Base-by-base conservation (phyloP, 106 monocot genomes). In the Narthecium ossifragum region DNA sequence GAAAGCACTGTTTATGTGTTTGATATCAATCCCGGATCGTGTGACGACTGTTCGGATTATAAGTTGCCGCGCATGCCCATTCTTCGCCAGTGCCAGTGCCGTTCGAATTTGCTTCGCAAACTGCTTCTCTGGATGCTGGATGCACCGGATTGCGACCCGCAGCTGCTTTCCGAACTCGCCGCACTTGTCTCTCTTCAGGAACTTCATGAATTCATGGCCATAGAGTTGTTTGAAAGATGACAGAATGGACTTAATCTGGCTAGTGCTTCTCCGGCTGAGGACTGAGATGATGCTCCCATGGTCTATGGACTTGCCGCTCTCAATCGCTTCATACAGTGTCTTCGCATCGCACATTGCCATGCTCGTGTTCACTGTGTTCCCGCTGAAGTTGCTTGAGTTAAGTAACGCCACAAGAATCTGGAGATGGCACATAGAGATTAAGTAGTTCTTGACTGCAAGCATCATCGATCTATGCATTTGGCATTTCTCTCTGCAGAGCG, bases 331-430 rank as follows among this genome's bases (percentile, higher is more conserved):
- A 22, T 70, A 80, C 18, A 80, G 65, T 8, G 61, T 65, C 52
- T 80, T 80, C 15, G 80, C 75, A 52, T 80, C 80, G 43, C 75
- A 80, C 61, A 80, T 74, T 23, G 74, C 69, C 75, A 75, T 66
- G 55, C 64, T 62, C 22, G 62, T 38, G 39, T 80, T 57, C 3
- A 57, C 46, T 46, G 66, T 61, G 1, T 47, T 61, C 13, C 61
- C 57, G 15, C 22, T 34, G 6, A 75, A 49, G 14, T 25, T 51
- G 37, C 10, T 75, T 40, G 75, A 80, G 28, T 48, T 75, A 36
- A 80, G 45, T 37, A 75, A 38, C 14, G 80, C 80, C 30, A 71
- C 34, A 55, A 80, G 70, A 66, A 75, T 34, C 80, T 80, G 31
- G 17, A 57, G 34, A 32, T 43, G 17, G 18, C 43, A 43, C 0